Conservation (phyloP, 306 rosid genomes). For the Corylus americana region DNA sequence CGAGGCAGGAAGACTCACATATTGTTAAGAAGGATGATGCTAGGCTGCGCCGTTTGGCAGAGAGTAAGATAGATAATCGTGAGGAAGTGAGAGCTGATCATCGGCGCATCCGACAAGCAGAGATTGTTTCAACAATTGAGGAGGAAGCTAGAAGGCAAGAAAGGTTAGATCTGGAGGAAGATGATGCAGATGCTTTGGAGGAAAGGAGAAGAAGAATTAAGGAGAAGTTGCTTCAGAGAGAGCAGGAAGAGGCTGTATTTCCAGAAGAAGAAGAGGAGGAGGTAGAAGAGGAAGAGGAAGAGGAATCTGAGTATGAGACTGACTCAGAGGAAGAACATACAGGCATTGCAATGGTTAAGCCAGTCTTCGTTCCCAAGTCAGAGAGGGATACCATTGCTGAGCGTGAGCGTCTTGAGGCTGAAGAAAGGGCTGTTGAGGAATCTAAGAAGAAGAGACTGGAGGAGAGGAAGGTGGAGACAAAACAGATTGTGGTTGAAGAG, state of each 20-base stretch:
- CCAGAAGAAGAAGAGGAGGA: slow-evolving; percentile 80
- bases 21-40: slow-evolving; percentile 70
- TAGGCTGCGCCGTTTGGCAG: slow-evolving; percentile 77
- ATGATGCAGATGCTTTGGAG: slow-evolving; percentile 74
- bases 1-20: slow-evolving; percentile 53
- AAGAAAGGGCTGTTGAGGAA: slow-evolving; percentile 78
- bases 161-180: slow-evolving; percentile 75
- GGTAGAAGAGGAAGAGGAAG: slow-evolving; percentile 71
- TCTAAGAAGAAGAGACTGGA: slow-evolving; percentile 70
- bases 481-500: slow-evolving; percentile 92
- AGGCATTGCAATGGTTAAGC: slow-evolving; percentile 91
- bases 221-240: slow-evolving; percentile 79
- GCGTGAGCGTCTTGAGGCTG: slow-evolving; percentile 92
- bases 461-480: slow-evolving; percentile 82
- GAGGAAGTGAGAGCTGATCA: slow-evolving; percentile 94
- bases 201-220: slow-evolving; percentile 74
- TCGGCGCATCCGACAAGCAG: slow-evolving; percentile 90
- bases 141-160: slow-evolving; percentile 93
- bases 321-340: slow-evolving; percentile 85
- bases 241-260: slow-evolving; percentile 73
- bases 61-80: slow-evolving; percentile 76
- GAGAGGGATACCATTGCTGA: slow-evolving; percentile 95
- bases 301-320: slow-evolving; percentile 90
- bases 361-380: slow-evolving; percentile 87
- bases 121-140: slow-evolving; percentile 81